Evolutionary conservation across 495 filamentous ascomycete genomes (phyloP), one percentile per base, ranked within the genome.

Genomic region (Astrocystis sublimbata): DNA sequence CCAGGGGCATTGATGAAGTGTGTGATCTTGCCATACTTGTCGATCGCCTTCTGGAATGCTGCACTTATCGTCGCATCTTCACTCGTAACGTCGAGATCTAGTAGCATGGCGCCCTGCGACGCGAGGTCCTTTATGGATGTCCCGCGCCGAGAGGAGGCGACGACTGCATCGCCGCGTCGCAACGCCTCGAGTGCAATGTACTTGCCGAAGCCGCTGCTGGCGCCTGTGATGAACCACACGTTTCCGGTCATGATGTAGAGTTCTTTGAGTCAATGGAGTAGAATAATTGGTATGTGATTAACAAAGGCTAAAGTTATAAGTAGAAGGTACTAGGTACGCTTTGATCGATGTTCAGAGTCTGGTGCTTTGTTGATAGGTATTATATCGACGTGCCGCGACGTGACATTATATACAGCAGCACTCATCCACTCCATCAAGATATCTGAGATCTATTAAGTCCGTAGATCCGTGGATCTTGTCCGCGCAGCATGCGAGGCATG

Each of bases 151-250:
- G 53, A 85, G 74, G 26, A 85, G 26, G 75, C 83, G 45, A 85
- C 76, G 12, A 86, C 83, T 13, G 71, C 68, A 61, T 83, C 75
- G 28, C 80, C 80, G 23, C 74, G 72, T 7, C 57, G 38, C 5
- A 85, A 69, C 17, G 78, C 78, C 6, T 71, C 54, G 10, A 67
- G 45, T 21, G 80, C 70, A 15, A 84, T 71, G 23, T 67, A 63
- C 28, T 65, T 65, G 19, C 83, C 83, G 17, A 85, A 73, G 58
- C 81, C 82, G 23, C 72, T 76, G 23, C 80, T 82, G 49, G 73
- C 73, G 55, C 83, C 83, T 1, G 77, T 83, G 53, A 85, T 76
- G 45, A 85, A 73, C 70, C 71, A 73, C 33, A 74, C 68, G 61
- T 63, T 63, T 28, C 52, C 47, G 19, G 61, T 15, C 49, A 59